These are phyloP conservation scores for Sordariomycetes sp. DNA, from an alignment of 2,329 filamentous ascomycete species.

Conservation along the genomic window DNA sequence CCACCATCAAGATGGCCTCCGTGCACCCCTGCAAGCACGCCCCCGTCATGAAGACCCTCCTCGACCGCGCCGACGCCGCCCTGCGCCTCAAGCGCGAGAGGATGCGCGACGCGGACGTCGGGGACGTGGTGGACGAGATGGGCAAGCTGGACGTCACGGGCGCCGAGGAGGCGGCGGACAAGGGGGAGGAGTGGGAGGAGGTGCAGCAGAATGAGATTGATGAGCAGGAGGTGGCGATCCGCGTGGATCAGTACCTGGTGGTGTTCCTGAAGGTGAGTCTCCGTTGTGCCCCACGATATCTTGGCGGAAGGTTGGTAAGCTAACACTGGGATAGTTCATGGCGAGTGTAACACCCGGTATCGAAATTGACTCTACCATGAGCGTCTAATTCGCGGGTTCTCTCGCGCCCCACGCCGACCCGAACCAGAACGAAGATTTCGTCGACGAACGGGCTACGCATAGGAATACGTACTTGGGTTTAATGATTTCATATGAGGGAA, in stretches of 20 bases:
- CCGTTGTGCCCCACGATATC: not conserved
- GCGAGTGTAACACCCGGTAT: conserved; percentile 91
- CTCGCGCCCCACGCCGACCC: no score
- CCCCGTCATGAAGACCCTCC: conserved; percentile 92
- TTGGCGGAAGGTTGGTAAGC: conserved; percentile 3
- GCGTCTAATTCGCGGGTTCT: conserved; percentile 48
- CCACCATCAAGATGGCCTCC: conserved; percentile 88
- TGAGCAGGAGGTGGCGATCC: conserved; percentile 64
- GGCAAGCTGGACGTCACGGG: conserved; percentile 49
- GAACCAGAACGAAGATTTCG: no score
- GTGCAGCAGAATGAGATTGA: conserved; percentile 50
- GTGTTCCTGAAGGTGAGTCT: conserved; percentile 71
- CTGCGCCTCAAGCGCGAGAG: conserved; percentile 82
- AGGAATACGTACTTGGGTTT: not conserved
- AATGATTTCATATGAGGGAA: not conserved
- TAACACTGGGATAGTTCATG: conserved; percentile 46
- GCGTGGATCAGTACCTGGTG: conserved; percentile 81
- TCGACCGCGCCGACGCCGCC: conserved; percentile 89
- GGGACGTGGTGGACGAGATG: conserved; percentile 81
- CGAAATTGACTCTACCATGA: conserved; percentile 97
- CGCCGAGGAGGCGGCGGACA: conserved; percentile 33
- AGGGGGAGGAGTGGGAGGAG: conserved; percentile 55
- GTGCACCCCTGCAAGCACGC: conserved; percentile 97
- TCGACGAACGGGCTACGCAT: not conserved
- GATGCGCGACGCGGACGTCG: conserved; percentile 45